Evolutionary conservation across 2,329 filamentous ascomycete genomes (phyloP).

Genomic region (Alternaria ethzedia): DNA sequence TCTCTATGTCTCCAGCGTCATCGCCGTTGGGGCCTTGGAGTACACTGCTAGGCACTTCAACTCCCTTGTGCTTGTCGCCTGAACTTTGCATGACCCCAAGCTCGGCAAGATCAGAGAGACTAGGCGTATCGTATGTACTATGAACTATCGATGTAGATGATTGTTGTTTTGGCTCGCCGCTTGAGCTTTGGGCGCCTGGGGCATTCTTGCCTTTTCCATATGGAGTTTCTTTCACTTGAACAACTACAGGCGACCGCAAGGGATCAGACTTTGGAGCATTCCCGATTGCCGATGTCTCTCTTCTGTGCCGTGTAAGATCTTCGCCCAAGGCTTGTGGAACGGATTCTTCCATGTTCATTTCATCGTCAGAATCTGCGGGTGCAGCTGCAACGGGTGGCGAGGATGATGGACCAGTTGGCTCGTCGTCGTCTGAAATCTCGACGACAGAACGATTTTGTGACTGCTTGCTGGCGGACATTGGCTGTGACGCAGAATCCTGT

Average conservation of each 20-base stretch:
- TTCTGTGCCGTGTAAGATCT: constrained; percentile 9
- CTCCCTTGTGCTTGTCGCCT: not conserved
- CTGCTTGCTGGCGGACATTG: not conserved
- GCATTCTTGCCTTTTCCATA: constrained; percentile 24
- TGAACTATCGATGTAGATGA: constrained; percentile 35
- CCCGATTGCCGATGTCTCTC: not conserved
- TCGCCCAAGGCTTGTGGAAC: constrained; percentile 41
- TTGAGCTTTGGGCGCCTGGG: constrained; percentile 14
- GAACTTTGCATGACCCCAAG: not conserved
- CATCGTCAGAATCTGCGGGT: constrained; percentile 26
- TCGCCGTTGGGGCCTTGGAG: too few species aligned
- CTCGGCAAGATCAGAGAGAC: not conserved
- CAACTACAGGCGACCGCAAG: constrained; percentile 8
- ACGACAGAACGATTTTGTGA: not conserved
- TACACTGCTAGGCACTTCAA: not conserved
- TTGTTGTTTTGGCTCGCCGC: constrained; percentile 19
- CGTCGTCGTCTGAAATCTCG: constrained; percentile 18
- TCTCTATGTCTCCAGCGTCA: not conserved
- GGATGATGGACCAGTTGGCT: constrained; percentile 15
- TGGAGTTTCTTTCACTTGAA: constrained; percentile 43
- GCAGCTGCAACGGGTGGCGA: constrained; percentile 20
- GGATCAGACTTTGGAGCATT: not conserved
- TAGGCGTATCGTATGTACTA: constrained; percentile 32
- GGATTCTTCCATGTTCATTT: constrained; percentile 38
- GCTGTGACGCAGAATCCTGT: not conserved